A percentile compares a stretch with the other conserved stretches of the same genome.
These are phyloP conservation scores for Tylopilus balloui DNA, from an alignment of 768 basidiomycete species.

Conservation along the genomic window DNA sequence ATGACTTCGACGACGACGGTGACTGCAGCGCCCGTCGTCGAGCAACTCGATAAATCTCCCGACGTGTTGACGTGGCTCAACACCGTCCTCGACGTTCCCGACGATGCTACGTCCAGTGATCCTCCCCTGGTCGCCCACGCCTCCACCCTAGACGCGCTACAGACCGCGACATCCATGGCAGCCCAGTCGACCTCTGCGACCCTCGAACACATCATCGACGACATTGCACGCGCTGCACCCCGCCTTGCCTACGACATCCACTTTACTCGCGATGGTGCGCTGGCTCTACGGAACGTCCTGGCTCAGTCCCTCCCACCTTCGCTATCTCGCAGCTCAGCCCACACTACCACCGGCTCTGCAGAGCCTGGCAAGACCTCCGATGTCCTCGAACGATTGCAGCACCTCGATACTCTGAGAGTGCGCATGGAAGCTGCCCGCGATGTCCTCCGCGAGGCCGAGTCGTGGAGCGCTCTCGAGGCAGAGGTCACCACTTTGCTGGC, in stretches of 20 bases:
- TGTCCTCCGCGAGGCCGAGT: slow-evolving; percentile 91
- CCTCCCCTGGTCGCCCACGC: slow-evolving; percentile 48
- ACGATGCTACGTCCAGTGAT: slow-evolving; percentile 36
- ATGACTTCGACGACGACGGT: slow-evolving; percentile 24
- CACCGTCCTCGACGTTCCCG: slow-evolving; percentile 43
- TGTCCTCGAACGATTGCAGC: slow-evolving; percentile 72
- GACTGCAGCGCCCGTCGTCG: slow-evolving; percentile 40
- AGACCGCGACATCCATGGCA: slow-evolving; percentile 79
- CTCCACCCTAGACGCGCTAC: slow-evolving; percentile 66
- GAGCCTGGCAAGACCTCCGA: slow-evolving; percentile 47
- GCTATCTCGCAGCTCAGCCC: slow-evolving; percentile 5
- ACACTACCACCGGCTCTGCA: background rate
- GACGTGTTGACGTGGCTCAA: slow-evolving; percentile 73
- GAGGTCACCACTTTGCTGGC: slow-evolving; percentile 84
- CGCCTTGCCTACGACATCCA: slow-evolving; percentile 93
- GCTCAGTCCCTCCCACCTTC: slow-evolving; percentile 43
- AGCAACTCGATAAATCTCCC: slow-evolving; percentile 55
- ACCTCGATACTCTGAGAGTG: slow-evolving; percentile 76
- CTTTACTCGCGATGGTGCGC: slow-evolving; percentile 91
- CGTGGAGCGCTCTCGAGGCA: slow-evolving; percentile 91
- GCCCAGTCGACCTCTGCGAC: slow-evolving; percentile 83
- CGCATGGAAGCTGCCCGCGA: slow-evolving; percentile 88
- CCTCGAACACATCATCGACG: slow-evolving; percentile 86
- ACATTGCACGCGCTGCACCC: slow-evolving; percentile 87
- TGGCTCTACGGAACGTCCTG: slow-evolving; percentile 67